Percentiles rank a stretch among this genome's conserved stretches.
Evolutionary conservation across 768 basidiomycete species (phyloP).

Genomic region (Mrakia hoshinonis): DNA sequence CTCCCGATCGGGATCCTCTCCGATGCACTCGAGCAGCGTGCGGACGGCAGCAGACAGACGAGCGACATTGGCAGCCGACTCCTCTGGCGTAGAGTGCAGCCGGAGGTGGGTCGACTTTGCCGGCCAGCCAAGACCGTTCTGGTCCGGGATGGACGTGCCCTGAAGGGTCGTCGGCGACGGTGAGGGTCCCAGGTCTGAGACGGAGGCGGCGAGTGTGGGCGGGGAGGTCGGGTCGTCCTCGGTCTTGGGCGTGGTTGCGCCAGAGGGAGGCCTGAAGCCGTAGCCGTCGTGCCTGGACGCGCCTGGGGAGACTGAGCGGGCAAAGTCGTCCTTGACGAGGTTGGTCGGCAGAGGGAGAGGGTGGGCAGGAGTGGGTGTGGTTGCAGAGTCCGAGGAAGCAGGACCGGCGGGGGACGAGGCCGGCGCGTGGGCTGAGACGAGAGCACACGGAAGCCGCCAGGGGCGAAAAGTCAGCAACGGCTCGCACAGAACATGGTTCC

Average conservation of each 20-base stretch:
- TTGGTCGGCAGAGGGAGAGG: slow-evolving; percentile 3
- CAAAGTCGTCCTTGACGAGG: slow-evolving; percentile 25
- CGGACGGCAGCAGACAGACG: slow-evolving; percentile 76
- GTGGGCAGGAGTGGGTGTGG: neutral
- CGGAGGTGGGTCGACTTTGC: slow-evolving; percentile 85
- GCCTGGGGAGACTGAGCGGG: slow-evolving; percentile 23
- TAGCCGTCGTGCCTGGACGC: slow-evolving; percentile 27
- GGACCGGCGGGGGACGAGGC: neutral
- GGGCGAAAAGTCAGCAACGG: neutral
- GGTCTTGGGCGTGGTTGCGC: slow-evolving; percentile 18
- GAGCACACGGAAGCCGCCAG: neutral
- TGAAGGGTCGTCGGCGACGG: slow-evolving; percentile 11
- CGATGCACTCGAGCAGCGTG: slow-evolving; percentile 90
- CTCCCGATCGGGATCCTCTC: slow-evolving; percentile 93
- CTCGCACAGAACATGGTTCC: too few relatives aligned
- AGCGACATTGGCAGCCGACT: slow-evolving; percentile 62
- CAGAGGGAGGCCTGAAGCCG: slow-evolving; percentile 27
- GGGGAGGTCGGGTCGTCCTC: neutral
- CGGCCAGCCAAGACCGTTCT: slow-evolving; percentile 36
- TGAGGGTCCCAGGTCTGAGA: neutral
- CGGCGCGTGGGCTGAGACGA: neutral
- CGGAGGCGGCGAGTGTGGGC: neutral
- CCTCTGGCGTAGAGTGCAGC: slow-evolving; percentile 66
- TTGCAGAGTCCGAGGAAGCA: neutral
- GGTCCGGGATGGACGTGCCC: slow-evolving; percentile 33